Percentiles rank a stretch among this genome's conserved stretches.
These are phyloP conservation scores for Cladosporium sp. DNA, from an alignment of 2,329 filamentous ascomycete species.

Conservation along the genomic window DNA sequence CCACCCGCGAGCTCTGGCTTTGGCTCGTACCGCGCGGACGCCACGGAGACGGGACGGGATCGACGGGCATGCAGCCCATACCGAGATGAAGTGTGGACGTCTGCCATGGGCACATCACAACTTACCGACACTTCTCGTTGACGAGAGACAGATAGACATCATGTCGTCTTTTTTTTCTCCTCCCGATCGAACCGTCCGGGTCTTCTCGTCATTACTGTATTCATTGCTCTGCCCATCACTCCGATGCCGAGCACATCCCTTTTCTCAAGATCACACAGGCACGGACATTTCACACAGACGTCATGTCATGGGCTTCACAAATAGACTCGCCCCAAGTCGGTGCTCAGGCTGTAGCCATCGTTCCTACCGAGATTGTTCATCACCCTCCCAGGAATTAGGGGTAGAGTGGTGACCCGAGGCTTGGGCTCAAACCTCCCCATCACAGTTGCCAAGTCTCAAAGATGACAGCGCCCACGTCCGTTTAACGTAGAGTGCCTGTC, in stretches of 20 bases:
- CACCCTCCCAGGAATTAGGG: not conserved
- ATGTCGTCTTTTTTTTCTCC: no score
- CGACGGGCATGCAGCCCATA: constrained; percentile 2
- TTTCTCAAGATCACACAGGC: not conserved
- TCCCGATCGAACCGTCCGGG: not conserved
- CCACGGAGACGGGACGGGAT: constrained; percentile 6
- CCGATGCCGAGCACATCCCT: not conserved
- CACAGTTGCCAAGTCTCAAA: not conserved
- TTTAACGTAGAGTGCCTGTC: no score
- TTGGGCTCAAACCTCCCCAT: not conserved
- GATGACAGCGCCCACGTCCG: no score
- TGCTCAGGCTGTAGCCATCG: not conserved
- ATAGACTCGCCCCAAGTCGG: not conserved
- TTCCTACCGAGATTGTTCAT: not conserved
- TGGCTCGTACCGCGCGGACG: constrained; percentile 4
- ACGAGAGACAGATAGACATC: not conserved
- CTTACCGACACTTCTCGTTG: not conserved
- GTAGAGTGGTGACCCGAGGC: not conserved
- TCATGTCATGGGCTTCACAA: constrained; percentile 5
- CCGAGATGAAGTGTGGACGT: not conserved
- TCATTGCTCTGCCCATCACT: not conserved
- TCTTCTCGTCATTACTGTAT: not conserved
- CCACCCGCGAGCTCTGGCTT: constrained; percentile 1
- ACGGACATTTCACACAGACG: not conserved
- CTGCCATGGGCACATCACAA: not conserved